phyloP scores from a whole-genome alignment of 306 rosid species.

The Datisca glomerata region DNA sequence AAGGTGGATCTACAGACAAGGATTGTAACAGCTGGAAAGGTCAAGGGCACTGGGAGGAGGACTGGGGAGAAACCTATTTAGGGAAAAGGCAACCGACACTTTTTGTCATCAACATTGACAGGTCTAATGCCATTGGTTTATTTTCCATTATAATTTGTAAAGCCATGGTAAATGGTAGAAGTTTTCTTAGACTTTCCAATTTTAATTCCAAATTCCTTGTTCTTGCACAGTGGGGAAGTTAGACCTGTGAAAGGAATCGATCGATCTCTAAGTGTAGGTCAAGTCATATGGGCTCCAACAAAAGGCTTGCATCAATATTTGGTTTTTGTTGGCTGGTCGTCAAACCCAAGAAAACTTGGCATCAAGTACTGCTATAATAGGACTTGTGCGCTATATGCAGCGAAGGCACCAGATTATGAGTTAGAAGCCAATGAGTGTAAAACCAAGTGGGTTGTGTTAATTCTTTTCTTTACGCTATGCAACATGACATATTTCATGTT shows the following conservation, averaged over 20 bases:
- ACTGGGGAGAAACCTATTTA: slow-evolving; percentile 84
- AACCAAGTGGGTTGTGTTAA: slow-evolving; percentile 32
- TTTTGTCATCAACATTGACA: slow-evolving; percentile 41
- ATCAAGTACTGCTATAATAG: slow-evolving; percentile 75
- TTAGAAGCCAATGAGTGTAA: slow-evolving; percentile 31
- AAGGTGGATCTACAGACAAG: slow-evolving; percentile 32
- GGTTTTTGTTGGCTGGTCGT: slow-evolving; percentile 85
- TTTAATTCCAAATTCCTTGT: slow-evolving; percentile 10
- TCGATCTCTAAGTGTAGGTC: slow-evolving; percentile 67
- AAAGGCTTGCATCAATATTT: slow-evolving; percentile 37
- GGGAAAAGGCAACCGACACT: slow-evolving; percentile 76
- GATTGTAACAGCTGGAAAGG: slow-evolving; percentile 63
- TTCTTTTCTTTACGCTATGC: slow-evolving; percentile 10
- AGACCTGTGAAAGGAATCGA: slow-evolving; percentile 52
- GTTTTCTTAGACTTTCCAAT: background rate
- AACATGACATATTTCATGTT: slow-evolving; percentile 4
- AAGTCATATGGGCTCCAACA: slow-evolving; percentile 80
- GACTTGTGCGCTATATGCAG: slow-evolving; percentile 60
- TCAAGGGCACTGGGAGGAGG: slow-evolving; percentile 75
- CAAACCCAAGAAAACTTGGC: slow-evolving; percentile 63
- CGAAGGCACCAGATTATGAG: slow-evolving; percentile 28
- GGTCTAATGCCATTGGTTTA: slow-evolving; percentile 25
- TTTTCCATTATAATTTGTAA: slow-evolving; percentile 1
- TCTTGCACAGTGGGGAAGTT: slow-evolving; percentile 49
- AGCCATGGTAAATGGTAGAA: slow-evolving; percentile 8